Conservation (phyloP, 83 land plant genomes). For the Picea engelmannii region DNA sequence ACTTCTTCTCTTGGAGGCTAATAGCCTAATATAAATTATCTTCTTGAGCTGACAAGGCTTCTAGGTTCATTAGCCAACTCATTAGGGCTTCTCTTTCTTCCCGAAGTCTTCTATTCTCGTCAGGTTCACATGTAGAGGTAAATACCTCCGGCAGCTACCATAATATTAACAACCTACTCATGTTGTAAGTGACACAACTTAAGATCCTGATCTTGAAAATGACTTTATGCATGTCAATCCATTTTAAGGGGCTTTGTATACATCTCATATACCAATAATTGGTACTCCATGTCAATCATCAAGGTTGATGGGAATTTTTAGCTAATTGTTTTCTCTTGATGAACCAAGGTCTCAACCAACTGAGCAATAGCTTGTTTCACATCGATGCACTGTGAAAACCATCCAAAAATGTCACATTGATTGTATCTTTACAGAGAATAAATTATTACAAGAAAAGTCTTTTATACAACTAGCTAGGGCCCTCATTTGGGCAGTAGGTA, state of each 20-base stretch:
- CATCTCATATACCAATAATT: conserved; percentile 48
- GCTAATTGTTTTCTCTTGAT: conserved; percentile 93
- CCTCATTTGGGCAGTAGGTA: conserved; percentile 94
- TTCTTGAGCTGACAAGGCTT: too few species aligned
- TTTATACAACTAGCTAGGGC: conserved; percentile 88
- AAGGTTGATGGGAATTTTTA: conserved; percentile 96
- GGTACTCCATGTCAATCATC: conserved; percentile 86
- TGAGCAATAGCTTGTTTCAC: conserved; percentile 96
- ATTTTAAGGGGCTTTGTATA: conserved; percentile 36
- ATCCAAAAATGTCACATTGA: conserved; percentile 97
- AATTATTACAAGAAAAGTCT: conserved; percentile 86
- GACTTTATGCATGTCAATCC: conserved; percentile 68
- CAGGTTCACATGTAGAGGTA: too few species aligned
- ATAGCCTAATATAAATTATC: too few species aligned
- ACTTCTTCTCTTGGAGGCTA: too few species aligned
- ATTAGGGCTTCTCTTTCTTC: too few species aligned
- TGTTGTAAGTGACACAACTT: conserved; percentile 87
- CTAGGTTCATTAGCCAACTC: too few species aligned
- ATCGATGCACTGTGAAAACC: conserved; percentile 87
- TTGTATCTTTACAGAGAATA: conserved; percentile 85
- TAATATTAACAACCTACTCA: too few species aligned
- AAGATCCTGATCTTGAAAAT: conserved; percentile 65
- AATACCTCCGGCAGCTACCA: too few species aligned
- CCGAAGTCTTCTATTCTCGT: too few species aligned
- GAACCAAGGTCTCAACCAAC: conserved; percentile 95